phyloP scores from a whole-genome alignment of 345 rosid species.

The Carallia brachiata region DNA sequence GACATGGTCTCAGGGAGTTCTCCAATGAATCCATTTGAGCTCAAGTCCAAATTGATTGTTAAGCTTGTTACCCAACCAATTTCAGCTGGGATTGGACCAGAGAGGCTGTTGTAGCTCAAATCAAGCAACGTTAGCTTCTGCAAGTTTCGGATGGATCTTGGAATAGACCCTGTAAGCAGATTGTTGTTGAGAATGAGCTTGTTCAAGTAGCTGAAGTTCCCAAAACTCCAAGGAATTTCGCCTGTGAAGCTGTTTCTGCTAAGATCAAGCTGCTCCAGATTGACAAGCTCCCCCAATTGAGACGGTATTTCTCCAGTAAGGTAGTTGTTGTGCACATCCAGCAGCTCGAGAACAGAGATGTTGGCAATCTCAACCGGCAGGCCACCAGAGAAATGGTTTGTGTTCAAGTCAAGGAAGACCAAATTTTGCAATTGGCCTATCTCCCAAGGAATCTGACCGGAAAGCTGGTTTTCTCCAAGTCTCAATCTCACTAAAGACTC shows the following conservation, averaged over 20 bases:
- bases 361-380: slow-evolving; percentile 76
- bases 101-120: slow-evolving; percentile 73
- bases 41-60: slow-evolving; percentile 75
- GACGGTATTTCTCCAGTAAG: slow-evolving; percentile 72
- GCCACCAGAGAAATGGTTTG: slow-evolving; percentile 79
- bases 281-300: slow-evolving; percentile 84
- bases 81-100: slow-evolving; percentile 69
- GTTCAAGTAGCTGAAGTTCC: slow-evolving; percentile 84
- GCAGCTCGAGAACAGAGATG: slow-evolving; percentile 73
- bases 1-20: slow-evolving; percentile 66
- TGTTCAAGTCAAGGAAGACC: slow-evolving; percentile 86
- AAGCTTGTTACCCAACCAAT: slow-evolving; percentile 76
- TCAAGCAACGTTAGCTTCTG: slow-evolving; percentile 86
- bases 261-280: slow-evolving; percentile 93
- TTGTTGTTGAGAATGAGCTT: slow-evolving; percentile 94
- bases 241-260: slow-evolving; percentile 86
- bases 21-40: slow-evolving; percentile 68
- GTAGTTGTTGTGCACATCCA: slow-evolving; percentile 88
- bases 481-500: slow-evolving; percentile 83
- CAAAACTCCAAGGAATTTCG: slow-evolving; percentile 69
- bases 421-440: slow-evolving; percentile 85
- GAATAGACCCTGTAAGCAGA: slow-evolving; percentile 68
- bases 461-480: slow-evolving; percentile 90
- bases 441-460: slow-evolving; percentile 79
- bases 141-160: slow-evolving; percentile 53